Conservation (phyloP, 345 rosid genomes). For the Corchorus capsularis region DNA sequence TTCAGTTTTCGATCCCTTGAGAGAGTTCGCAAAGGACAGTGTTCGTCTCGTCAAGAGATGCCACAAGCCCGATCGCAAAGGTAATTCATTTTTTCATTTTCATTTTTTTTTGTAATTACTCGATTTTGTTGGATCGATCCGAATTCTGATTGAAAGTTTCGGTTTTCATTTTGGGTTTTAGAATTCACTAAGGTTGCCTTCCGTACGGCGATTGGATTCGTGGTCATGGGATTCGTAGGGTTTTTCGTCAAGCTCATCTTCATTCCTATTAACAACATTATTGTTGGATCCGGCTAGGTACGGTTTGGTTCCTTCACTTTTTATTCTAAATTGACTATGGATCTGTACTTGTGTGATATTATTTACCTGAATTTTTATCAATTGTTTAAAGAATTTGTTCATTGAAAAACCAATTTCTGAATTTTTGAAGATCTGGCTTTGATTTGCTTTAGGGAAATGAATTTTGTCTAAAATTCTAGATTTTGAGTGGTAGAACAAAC, state of each 20-base stretch:
- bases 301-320: constrained; percentile 6
- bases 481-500: background rate
- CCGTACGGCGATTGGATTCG: constrained; percentile 83
- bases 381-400: background rate
- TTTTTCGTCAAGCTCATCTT: constrained; percentile 80
- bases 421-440: background rate
- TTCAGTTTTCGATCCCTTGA: constrained; percentile 71
- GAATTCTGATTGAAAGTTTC: background rate
- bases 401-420: background rate
- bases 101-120: background rate
- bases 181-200: constrained; percentile 84
- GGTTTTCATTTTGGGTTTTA: constrained; percentile 14
- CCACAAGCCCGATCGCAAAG: constrained; percentile 84
- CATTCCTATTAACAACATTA: constrained; percentile 72
- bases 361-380: background rate
- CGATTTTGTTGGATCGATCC: background rate
- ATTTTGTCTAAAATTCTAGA: background rate
- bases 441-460: background rate
- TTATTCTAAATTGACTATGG: background rate
- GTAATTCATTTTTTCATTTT: constrained; percentile 22
- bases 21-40: constrained; percentile 79
- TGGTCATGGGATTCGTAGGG: constrained; percentile 81
- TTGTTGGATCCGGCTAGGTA: constrained; percentile 52
- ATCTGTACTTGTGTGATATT: background rate
- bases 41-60: constrained; percentile 78